Percentiles rank a stretch among this genome's conserved stretches.
Conservation (phyloP, 352 stramenopile genomes). For the Phytophthora kernoviae region DNA sequence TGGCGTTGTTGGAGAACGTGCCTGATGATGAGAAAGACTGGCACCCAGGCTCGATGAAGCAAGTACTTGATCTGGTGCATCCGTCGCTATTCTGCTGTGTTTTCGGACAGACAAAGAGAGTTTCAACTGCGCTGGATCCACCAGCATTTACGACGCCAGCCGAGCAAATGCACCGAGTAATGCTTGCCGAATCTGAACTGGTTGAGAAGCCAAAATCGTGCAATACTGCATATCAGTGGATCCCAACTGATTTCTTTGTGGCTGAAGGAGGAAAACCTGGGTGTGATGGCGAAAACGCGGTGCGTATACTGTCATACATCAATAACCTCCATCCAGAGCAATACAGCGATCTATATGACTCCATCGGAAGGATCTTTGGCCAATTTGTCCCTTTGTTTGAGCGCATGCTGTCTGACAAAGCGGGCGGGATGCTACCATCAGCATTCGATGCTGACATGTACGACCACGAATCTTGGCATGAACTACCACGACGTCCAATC, state of each 20-base stretch:
- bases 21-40: conserved; percentile 54
- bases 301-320: conserved; percentile 49
- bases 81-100: conserved; percentile 70
- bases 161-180: conserved; percentile 40
- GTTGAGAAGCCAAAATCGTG: conserved; percentile 17
- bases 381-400: conserved; percentile 52
- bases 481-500: conserved; percentile 13
- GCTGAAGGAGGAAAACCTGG: conserved; percentile 5
- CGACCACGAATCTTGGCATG: conserved; percentile 12
- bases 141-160: not conserved
- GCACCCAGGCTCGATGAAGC: conserved; percentile 51
- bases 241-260: conserved; percentile 42
- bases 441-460: conserved; percentile 9
- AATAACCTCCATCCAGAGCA: conserved; percentile 53
- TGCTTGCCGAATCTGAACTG: conserved; percentile 18
- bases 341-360: conserved; percentile 33
- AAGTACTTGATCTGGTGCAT: conserved; percentile 65
- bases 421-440: not conserved
- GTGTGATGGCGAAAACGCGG: not conserved
- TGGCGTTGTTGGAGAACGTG: conserved; percentile 40
- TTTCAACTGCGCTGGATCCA: not conserved
- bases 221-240: conserved; percentile 43
- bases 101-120: conserved; percentile 30
- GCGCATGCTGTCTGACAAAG: conserved; percentile 13
- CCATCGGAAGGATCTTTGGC: conserved; percentile 35